phyloP scores from a whole-genome alignment of 768 basidiomycete genomes.

The Leccinum variicolor region DNA sequence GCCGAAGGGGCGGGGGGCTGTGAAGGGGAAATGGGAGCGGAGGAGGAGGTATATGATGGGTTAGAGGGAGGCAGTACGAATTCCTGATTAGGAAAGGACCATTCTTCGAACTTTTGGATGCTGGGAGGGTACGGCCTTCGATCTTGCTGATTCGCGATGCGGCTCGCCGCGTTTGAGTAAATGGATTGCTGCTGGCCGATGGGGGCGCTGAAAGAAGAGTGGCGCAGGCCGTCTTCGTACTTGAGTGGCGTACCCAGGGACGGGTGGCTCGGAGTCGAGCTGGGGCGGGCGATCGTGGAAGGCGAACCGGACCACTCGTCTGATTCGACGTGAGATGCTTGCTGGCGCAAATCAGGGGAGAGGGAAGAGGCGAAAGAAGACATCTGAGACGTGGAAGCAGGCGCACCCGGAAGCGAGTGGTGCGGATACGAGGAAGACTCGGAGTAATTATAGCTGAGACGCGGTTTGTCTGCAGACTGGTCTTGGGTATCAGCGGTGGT shows the following conservation, averaged over 20 bases:
- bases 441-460: slow-evolving; percentile 40
- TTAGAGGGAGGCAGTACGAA: slow-evolving; percentile 42
- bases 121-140: slow-evolving; percentile 47
- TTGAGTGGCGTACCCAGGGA: slow-evolving; percentile 50
- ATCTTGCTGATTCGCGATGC: slow-evolving; percentile 70
- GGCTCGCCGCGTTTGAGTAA: slow-evolving; percentile 58
- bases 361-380: slow-evolving; percentile 47
- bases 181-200: slow-evolving; percentile 54
- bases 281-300: slow-evolving; percentile 62
- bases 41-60: slow-evolving; percentile 6
- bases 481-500: slow-evolving; percentile 33
- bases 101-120: slow-evolving; percentile 63
- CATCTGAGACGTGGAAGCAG: slow-evolving; percentile 49
- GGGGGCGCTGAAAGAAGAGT: slow-evolving; percentile 60
- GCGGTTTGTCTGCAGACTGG: slow-evolving; percentile 36
- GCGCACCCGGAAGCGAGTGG: slow-evolving; percentile 49
- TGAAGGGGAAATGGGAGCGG: slow-evolving; percentile 43
- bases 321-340: slow-evolving; percentile 40
- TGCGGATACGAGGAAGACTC: slow-evolving; percentile 47
- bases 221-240: slow-evolving; percentile 70
- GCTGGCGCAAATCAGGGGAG: slow-evolving; percentile 45
- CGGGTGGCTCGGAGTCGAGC: slow-evolving; percentile 59
- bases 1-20: slow-evolving; percentile 19
- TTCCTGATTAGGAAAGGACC: slow-evolving; percentile 63
- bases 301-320: slow-evolving; percentile 56